Percentiles rank a stretch among this genome's conserved stretches.
phyloP scores from a whole-genome alignment of 257 asterid species.

The Jacaranda mimosifolia region DNA sequence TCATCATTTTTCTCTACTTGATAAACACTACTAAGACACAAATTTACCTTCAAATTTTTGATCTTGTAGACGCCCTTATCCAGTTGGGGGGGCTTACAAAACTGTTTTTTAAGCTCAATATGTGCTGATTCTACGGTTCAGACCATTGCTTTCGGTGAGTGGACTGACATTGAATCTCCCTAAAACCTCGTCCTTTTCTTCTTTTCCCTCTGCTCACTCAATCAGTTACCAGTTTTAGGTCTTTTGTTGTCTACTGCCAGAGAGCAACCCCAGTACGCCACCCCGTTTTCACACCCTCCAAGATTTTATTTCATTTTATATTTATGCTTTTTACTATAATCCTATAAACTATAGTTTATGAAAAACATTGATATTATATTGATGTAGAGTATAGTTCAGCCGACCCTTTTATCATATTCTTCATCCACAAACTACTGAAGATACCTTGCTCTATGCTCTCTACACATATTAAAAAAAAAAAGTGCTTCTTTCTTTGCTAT shows the following conservation, averaged over 20 bases:
- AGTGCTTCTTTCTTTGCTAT: slow-evolving; percentile 36
- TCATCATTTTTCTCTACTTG: not conserved
- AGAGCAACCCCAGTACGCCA: not conserved
- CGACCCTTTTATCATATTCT: slow-evolving; percentile 34
- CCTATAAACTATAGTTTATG: not conserved
- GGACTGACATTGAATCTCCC: slow-evolving; percentile 35
- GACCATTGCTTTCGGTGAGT: slow-evolving; percentile 35
- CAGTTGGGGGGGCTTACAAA: not conserved
- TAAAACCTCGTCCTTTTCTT: slow-evolving; percentile 37
- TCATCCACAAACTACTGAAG: slow-evolving; percentile 38
- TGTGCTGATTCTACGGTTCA: slow-evolving; percentile 17
- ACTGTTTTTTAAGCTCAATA: not conserved
- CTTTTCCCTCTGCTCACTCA: slow-evolving; percentile 7
- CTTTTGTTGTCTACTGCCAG: slow-evolving; percentile 41
- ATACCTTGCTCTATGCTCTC: slow-evolving; percentile 58
- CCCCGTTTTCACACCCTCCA: slow-evolving; percentile 31
- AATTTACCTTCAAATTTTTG: too few relatives aligned
- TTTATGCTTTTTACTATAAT: not conserved
- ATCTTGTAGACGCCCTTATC: not conserved
- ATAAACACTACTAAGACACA: too few relatives aligned
- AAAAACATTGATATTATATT: not conserved
- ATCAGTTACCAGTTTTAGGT: slow-evolving; percentile 27
- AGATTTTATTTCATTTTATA: not conserved
- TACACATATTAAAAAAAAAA: slow-evolving; percentile 15
- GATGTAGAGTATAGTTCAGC: slow-evolving; percentile 34